Percentiles rank a stretch among this genome's conserved stretches.
These are phyloP conservation scores for Diaporthe longicolla DNA, from an alignment of 2,329 filamentous ascomycete genomes.

Conservation along the genomic window DNA sequence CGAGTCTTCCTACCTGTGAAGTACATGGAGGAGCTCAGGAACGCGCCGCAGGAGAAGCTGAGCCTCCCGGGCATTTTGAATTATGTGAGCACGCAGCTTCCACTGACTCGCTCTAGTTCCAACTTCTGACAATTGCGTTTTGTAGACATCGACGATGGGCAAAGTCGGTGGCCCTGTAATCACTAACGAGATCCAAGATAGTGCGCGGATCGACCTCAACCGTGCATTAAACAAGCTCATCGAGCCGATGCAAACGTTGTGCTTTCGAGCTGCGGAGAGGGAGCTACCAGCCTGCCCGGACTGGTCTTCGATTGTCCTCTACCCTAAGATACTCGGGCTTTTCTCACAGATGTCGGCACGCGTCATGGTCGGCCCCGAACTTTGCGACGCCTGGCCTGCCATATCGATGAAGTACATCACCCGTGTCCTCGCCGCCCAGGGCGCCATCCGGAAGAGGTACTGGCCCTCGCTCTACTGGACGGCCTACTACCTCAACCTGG, in stretches of 20 bases:
- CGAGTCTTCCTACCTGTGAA: conserved; percentile 19
- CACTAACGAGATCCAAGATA: conserved; percentile 21
- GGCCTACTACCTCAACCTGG: conserved; percentile 44
- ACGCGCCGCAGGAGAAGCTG: conserved; percentile 19
- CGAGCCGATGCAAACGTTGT: conserved; percentile 27
- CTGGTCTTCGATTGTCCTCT: conserved; percentile 24
- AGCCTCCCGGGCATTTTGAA: conserved; percentile 15
- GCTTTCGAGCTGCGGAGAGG: background rate
- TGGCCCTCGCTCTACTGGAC: conserved; percentile 44
- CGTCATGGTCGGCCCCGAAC: conserved; percentile 45
- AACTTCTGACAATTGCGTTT: background rate
- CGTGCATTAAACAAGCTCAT: conserved; percentile 29
- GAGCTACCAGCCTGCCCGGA: background rate
- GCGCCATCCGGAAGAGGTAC: conserved; percentile 42
- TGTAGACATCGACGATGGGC: conserved; percentile 2
- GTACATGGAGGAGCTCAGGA: conserved; percentile 30
- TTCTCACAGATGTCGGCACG: conserved; percentile 43
- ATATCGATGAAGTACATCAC: conserved; percentile 44
- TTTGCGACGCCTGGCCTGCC: conserved; percentile 43
- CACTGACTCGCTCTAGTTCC: background rate
- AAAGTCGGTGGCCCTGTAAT: conserved; percentile 16
- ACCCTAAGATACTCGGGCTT: conserved; percentile 23
- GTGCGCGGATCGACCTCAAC: conserved; percentile 13
- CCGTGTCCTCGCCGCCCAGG: conserved; percentile 41
- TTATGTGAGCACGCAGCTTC: background rate